Conservation (phyloP, 2,329 filamentous ascomycete species). For the Waltergamsia citrina region DNA sequence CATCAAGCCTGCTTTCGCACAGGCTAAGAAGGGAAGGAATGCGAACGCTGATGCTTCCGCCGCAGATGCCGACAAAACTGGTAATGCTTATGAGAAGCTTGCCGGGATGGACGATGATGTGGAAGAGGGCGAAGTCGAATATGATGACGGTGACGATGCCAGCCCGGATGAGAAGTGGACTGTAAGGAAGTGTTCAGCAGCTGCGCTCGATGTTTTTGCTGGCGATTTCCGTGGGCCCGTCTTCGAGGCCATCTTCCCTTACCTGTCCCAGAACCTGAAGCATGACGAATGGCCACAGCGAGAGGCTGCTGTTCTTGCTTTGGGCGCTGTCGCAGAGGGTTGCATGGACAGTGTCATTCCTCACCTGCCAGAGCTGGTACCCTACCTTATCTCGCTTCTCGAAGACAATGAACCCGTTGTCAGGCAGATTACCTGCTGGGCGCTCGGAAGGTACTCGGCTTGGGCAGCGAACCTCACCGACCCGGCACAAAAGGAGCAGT, state of each 20-base stretch:
- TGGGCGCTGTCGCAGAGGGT: slow-evolving; percentile 90
- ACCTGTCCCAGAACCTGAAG: slow-evolving; percentile 80
- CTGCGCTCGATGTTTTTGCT: slow-evolving; percentile 88
- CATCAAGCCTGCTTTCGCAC: slow-evolving; percentile 86
- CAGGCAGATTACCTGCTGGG: slow-evolving; percentile 96
- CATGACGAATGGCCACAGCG: slow-evolving; percentile 86
- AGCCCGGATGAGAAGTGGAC: slow-evolving; percentile 93
- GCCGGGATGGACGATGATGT: slow-evolving; percentile 60
- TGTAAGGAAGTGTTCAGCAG: slow-evolving; percentile 91
- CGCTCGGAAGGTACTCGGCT: slow-evolving; percentile 81
- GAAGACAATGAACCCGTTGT: slow-evolving; percentile 84
- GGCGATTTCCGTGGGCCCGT: slow-evolving; percentile 81
- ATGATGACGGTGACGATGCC: slow-evolving; percentile 61
- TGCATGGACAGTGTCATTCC: slow-evolving; percentile 85
- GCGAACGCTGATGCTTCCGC: slow-evolving; percentile 43
- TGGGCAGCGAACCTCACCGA: slow-evolving; percentile 78
- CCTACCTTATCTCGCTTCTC: slow-evolving; percentile 80
- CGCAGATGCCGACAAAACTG: slow-evolving; percentile 40
- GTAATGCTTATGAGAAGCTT: slow-evolving; percentile 45
- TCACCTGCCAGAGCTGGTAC: slow-evolving; percentile 81
- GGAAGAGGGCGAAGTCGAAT: slow-evolving; percentile 78
- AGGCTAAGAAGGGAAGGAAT: slow-evolving; percentile 59
- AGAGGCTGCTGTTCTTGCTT: slow-evolving; percentile 86
- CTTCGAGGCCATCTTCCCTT: slow-evolving; percentile 86
- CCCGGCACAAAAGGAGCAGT: slow-evolving; percentile 58